Base-by-base conservation (phyloP, 257 asterid species). In the Solanum appendiculatum region DNA sequence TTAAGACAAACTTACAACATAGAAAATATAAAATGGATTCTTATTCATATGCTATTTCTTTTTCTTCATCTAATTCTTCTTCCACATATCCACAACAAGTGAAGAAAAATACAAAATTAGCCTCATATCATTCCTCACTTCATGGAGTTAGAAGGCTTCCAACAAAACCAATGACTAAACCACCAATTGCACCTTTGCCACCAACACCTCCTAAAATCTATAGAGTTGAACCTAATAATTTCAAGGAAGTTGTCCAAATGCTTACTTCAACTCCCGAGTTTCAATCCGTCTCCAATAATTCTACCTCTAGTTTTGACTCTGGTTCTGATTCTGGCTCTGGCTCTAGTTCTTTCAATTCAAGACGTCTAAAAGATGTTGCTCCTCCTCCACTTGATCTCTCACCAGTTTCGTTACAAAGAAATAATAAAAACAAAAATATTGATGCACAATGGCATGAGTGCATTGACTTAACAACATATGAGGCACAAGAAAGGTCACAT, bases 151-250 rank as follows among this genome's bases (percentile, higher is more conserved):
- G 93, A 21, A 91, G 29, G n/a, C 34, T 40, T 23, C 94, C 93
- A 66, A 7, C 21, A 83, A 89, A 88, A 44, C 69, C 86, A 20
- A 88, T 88, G 63, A 82, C 56, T 85, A 96, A 96, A 86, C 91
- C 91, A 33, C 92, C 95, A 13, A 92, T 96, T 2, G 96, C 99
- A 0, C 99, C 99, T 3, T 64, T 93, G 89, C 98, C 96, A 29
- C 94, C 95, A 13, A 91, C 91, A 7, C 95, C 90, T 33, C 98
- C 99, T 0, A 96, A 91, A 58, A 85, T 96, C 40, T 96, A 95
- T 93, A 88, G 88, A 88, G 97, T 95, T 39, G 91, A 92, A 12
- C 91, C 93, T 6, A 12, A 60, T 14, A 64, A 93, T 33, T 96
- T 96, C 87, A 93, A 88, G 90, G 94, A 94, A 9, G 96, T 92